phyloP scores from a whole-genome alignment of 225 moss, liverwort and hornwort genomes.

The Thuidium tamariscinum region DNA sequence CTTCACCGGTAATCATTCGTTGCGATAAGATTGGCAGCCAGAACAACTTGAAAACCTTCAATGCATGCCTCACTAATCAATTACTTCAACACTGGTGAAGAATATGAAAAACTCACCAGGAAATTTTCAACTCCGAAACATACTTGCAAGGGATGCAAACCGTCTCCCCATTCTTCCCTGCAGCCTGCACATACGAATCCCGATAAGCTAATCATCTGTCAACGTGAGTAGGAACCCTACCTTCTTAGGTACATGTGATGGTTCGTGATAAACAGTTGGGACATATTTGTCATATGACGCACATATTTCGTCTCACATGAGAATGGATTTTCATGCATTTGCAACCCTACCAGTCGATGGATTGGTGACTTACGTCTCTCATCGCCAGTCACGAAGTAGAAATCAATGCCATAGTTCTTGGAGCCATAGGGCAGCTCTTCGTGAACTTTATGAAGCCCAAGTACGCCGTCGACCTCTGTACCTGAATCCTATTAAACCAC shows the following conservation, averaged over 20 bases:
- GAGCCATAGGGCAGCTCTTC: conserved; percentile 66
- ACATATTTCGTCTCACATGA: neutral
- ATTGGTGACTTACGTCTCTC: conserved; percentile 10
- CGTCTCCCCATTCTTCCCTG: conserved; percentile 64
- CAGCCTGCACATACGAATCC: conserved; percentile 34
- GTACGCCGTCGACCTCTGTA: conserved; percentile 54
- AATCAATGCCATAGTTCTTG: conserved; percentile 50
- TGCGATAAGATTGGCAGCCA: neutral
- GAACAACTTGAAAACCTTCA: neutral
- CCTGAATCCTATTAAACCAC: conserved; percentile 48
- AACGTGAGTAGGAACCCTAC: neutral
- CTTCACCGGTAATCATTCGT: neutral
- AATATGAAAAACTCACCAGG: conserved; percentile 31
- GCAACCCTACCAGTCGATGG: neutral
- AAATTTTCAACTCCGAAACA: conserved; percentile 88
- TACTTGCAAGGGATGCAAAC: conserved; percentile 76
- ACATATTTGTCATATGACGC: neutral
- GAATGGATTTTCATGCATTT: neutral
- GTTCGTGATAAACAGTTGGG: neutral
- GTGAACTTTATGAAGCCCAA: conserved; percentile 55
- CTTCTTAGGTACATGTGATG: neutral
- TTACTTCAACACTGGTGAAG: neutral
- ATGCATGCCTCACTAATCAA: neutral
- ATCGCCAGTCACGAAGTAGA: conserved; percentile 46
- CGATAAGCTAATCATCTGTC: neutral